A percentile compares a stretch with the other conserved stretches of the same genome.
phyloP scores from a whole-genome alignment of 2,329 filamentous ascomycete species.

The Colletotrichum australisinense region DNA sequence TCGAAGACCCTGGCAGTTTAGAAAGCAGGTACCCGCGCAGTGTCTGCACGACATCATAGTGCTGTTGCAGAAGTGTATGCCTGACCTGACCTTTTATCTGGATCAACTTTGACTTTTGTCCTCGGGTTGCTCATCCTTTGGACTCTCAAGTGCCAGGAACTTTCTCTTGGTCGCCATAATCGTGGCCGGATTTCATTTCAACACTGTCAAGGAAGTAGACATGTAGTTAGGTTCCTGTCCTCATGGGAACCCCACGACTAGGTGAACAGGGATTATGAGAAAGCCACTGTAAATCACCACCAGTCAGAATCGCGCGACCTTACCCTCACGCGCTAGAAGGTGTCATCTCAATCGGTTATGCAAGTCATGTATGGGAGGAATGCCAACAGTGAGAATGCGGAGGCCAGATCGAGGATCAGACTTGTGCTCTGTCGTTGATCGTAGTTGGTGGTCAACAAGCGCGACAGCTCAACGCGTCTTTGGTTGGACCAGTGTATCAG shows the following conservation, averaged over 20 bases:
- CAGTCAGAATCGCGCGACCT: background rate
- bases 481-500: background rate
- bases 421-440: background rate
- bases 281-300: background rate
- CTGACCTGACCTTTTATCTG: slow-evolving; percentile 8
- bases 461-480: slow-evolving; percentile 7
- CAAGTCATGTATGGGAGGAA: background rate
- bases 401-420: background rate
- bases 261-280: background rate
- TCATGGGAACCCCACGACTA: background rate
- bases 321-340: background rate
- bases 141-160: background rate
- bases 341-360: slow-evolving; percentile 1
- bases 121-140: background rate
- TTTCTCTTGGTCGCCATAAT: slow-evolving; percentile 26
- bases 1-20: slow-evolving; percentile 75
- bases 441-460: slow-evolving; percentile 7
- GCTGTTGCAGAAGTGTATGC: slow-evolving; percentile 25
- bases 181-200: background rate
- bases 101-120: slow-evolving; percentile 15
- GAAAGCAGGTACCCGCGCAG: slow-evolving; percentile 78
- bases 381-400: background rate
- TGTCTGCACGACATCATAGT: slow-evolving; percentile 72
- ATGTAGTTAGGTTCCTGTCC: background rate
- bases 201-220: background rate